Base-by-base conservation (phyloP, 202 grass and related monocot species). In the Panicum virgatum region DNA sequence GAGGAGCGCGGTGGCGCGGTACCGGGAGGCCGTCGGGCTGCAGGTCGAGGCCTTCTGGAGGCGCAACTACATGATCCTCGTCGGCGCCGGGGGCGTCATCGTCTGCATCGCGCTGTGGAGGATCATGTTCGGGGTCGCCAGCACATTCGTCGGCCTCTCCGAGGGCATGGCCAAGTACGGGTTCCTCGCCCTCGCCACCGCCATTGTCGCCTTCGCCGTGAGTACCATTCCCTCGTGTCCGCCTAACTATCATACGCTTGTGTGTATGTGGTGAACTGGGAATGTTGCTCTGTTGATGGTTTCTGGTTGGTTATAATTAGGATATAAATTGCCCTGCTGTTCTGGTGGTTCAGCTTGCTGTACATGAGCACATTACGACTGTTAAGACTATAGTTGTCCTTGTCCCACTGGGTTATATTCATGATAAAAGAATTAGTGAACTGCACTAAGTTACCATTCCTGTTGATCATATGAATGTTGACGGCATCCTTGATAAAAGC, bases 161-260 rank as follows among this genome's bases (percentile, higher is more conserved):
- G 96, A 96, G 87, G 96, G 92, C 23, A 93, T 94, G 83, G 93
- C 96, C 42, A 99, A 96, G 89, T 99, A 99, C 57, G 93, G 96
- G 26, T 99, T 99, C 83, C 96, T 99, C 74, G 93, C 96, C 3
- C 91, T 96, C 6, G 90, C 96, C 53, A 90, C 85, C 46, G 87
- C 96, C 66, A 96, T 98, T 30, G 96, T 98, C 51, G 82, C 90
- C 12, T 96, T 98, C 20, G 80, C 87, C 2, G 96, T 98, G 73
- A 98, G 92, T 93, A 3, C 29, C 62, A 12, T 46, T 65, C 23
- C 56, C 32, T 69, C 32, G 32, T 56, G 15, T 25, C 25, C 69
- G n/a, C 26, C 2, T 48, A 48, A 15, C 53, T 53, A 3, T 42
- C 44, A 30, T 60, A 57, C 2, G 1, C 18, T 38, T n/a, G 11